Evolutionary conservation across 1,139 yeast species (phyloP), one percentile per base, ranked within the genome.

Genomic region (Arxiozyma slooffiae): DNA sequence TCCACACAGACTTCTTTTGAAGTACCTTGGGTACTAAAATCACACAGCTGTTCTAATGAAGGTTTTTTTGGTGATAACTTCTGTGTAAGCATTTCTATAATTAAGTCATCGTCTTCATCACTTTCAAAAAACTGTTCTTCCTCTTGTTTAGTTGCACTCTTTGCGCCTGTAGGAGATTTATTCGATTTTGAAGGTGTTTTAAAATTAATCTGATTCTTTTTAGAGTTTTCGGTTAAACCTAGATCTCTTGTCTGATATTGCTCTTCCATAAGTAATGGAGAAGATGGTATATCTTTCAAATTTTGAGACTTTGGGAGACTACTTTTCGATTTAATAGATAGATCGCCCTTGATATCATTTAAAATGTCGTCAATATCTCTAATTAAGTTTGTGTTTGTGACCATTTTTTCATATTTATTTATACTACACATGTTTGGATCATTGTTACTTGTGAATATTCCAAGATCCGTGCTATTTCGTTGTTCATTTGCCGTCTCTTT

Each of bases 321-420:
- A 9, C 45, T 42, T 8, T 48, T 51, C 3, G 55, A 53, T 11
- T 46, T 53, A 47, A 38, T 45, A 16, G 37, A 50, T 50, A 50
- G 41, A 37, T 55, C 57, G 7, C 59, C 60, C 36, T 56, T 58
- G 22, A 61, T 53, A 46, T 62, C 66, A 38, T 55, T 56, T 17
- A 63, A 48, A 30, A 64, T 62, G 44, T 61, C 66, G 42, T 62
- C 64, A 23, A 64, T 63, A 46, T 63, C 66, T 40, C 64, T 49
- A 39, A n/a, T 38, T 9, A 24, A 17, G n/a, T 42, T 30, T 16
- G 21, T 21, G 7, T 24, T 30, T 6, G 17, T 5, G 7, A 3
- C 26, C 16, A 42, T 42, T 20, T 7, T 23, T 14, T 34, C 20
- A 30, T n/a, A 24, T 8, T 22, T 30, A 11, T 18, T 8, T 4